Conservation (phyloP, 2,329 filamentous ascomycete genomes). For the Thielaviopsis musarum region DNA sequence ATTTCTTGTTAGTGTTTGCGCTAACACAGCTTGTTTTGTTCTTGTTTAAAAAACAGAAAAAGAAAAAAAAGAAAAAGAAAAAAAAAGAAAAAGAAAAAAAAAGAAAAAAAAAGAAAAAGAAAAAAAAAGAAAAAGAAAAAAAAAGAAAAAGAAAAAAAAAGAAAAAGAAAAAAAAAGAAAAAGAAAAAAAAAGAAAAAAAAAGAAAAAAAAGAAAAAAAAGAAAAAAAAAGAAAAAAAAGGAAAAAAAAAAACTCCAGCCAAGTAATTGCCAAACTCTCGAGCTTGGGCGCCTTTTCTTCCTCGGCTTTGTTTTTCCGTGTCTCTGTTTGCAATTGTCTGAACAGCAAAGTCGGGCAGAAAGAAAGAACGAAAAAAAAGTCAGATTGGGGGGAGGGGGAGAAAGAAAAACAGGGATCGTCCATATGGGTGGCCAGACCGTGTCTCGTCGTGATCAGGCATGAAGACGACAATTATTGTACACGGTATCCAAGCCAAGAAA, state of each 20-base stretch:
- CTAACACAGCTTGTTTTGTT: too few relatives aligned
- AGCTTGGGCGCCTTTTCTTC: background rate
- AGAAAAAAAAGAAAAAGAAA: background rate
- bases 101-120: background rate
- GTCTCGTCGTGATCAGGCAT: constrained; percentile 1
- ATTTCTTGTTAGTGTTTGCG: too few relatives aligned
- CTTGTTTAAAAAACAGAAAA: too few relatives aligned
- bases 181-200: background rate
- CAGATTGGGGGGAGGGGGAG: too few relatives aligned
- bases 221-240: background rate
- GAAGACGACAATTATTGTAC: background rate
- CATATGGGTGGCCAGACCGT: background rate
- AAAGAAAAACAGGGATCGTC: background rate
- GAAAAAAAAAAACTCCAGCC: background rate
- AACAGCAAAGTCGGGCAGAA: too few relatives aligned
- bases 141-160: background rate
- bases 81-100: background rate
- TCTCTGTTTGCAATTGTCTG: background rate
- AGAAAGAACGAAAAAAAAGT: too few relatives aligned
- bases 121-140: background rate
- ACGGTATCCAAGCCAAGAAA: background rate
- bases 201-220: background rate
- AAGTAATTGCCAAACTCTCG: background rate
- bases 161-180: background rate
- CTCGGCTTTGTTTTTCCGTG: background rate